phyloP scores from a whole-genome alignment of 1,284 basidiomycete genomes.

The Cerioporus squamosus region DNA sequence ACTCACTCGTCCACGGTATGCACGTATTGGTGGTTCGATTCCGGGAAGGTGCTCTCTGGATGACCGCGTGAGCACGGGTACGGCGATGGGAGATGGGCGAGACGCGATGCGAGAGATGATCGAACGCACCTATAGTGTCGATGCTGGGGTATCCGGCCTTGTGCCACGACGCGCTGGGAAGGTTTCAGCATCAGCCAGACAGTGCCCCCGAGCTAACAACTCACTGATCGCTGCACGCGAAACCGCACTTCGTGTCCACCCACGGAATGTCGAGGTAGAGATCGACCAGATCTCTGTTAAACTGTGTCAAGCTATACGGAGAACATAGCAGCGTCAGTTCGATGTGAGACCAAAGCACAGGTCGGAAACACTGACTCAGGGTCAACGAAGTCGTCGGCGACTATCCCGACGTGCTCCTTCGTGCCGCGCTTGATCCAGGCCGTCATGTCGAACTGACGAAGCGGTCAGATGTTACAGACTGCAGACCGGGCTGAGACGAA shows the following conservation, averaged over 20 bases:
- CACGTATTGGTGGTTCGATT: conserved; percentile 77
- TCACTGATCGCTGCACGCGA: conserved; percentile 93
- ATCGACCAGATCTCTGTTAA: conserved; percentile 79
- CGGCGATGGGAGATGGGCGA: conserved; percentile 12
- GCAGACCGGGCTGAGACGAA: conserved; percentile 15
- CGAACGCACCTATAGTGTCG: conserved; percentile 77
- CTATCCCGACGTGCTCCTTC: conserved; percentile 86
- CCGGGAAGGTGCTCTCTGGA: conserved; percentile 72
- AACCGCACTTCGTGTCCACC: conserved; percentile 86
- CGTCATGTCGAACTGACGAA: conserved; percentile 85
- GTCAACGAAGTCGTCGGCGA: conserved; percentile 83
- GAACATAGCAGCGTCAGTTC: conserved; percentile 15
- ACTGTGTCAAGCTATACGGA: conserved; percentile 67
- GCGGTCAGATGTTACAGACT: conserved; percentile 13
- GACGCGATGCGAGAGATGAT: no score
- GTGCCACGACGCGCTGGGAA: conserved; percentile 75
- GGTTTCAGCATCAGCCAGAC: not conserved
- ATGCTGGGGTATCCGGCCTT: conserved; percentile 86
- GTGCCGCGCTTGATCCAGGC: conserved; percentile 96
- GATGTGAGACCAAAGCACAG: not conserved
- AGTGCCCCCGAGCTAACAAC: no score
- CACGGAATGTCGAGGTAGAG: conserved; percentile 82
- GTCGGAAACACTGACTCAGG: conserved; percentile 44
- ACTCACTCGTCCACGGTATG: conserved; percentile 82
- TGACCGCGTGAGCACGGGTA: conserved; percentile 19